Percentiles rank a stretch among this genome's conserved stretches.
These are phyloP conservation scores for Holtermannia corniformis DNA, from an alignment of 768 basidiomycete genomes.

Conservation along the genomic window DNA sequence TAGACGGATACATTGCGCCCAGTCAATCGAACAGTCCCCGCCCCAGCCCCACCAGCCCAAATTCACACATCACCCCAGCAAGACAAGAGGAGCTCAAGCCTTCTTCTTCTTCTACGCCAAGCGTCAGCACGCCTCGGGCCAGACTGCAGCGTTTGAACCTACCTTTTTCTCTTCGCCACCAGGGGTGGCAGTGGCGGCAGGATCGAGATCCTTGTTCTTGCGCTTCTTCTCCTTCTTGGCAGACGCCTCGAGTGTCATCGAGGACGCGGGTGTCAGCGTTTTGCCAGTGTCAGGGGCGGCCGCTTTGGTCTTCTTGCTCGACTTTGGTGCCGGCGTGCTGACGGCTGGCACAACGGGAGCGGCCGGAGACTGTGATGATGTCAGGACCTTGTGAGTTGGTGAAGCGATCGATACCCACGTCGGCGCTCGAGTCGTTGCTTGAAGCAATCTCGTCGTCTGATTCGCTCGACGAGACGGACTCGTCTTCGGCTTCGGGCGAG, in stretches of 20 bases:
- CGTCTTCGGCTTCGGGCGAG: not conserved
- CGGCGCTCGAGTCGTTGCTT: not conserved
- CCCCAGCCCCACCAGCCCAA: no score
- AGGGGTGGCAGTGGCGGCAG: conserved; percentile 1
- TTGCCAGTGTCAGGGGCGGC: not conserved
- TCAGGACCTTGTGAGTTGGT: not conserved
- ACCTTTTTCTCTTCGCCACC: conserved; percentile 12
- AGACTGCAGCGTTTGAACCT: not conserved
- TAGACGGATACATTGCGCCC: no score
- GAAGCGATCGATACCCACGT: not conserved
- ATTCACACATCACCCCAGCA: no score
- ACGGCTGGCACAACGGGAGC: not conserved
- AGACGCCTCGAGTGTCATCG: not conserved
- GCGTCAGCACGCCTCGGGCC: not conserved
- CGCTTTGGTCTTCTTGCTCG: not conserved
- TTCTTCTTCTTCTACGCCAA: conserved; percentile 9
- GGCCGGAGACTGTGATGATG: not conserved
- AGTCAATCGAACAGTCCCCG: no score
- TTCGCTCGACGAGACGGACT: conserved; percentile 2
- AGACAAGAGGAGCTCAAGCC: no score
- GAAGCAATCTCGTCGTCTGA: not conserved
- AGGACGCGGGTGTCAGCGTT: not conserved
- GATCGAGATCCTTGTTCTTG: conserved; percentile 17
- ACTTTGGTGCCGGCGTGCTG: not conserved
- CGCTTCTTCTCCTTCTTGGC: conserved; percentile 21